Conservation (phyloP, 2,329 filamentous ascomycete genomes). For the Albifimbria verrucaria region DNA sequence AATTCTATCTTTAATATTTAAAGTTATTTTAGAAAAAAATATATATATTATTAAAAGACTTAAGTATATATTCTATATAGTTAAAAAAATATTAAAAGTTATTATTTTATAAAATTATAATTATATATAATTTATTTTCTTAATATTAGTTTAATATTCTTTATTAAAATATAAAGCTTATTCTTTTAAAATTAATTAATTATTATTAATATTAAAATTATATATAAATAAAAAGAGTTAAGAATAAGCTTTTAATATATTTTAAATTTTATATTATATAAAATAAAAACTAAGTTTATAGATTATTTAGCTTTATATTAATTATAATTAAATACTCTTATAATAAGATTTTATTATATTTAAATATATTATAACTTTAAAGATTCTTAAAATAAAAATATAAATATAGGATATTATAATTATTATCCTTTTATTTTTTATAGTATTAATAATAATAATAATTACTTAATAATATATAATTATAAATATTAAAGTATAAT, state of each 20-base stretch:
- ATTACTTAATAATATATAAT: not conserved
- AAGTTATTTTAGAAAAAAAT: not conserved
- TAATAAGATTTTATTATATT: not conserved
- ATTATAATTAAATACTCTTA: not conserved
- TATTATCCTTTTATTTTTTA: conserved; percentile 1
- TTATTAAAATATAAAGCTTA: conserved; percentile 1
- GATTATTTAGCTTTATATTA: not conserved
- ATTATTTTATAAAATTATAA: not conserved
- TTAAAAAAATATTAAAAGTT: conserved; percentile 1
- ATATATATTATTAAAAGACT: not conserved
- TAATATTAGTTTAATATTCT: conserved; percentile 2
- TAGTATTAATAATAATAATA: not conserved
- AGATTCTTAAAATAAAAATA: conserved; percentile 1
- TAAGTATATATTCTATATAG: conserved; percentile 2
- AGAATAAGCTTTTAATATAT: not conserved
- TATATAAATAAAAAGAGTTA: not conserved
- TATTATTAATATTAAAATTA: conserved; percentile 2
- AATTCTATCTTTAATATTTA: not conserved
- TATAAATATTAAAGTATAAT: not conserved
- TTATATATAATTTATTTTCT: not conserved
- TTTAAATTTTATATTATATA: not conserved
- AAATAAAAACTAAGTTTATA: not conserved
- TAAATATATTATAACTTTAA: not conserved
- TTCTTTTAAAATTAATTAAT: conserved; percentile 3
- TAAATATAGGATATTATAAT: conserved; percentile 2